A percentile compares a stretch with the other conserved stretches of the same genome.
These are phyloP conservation scores for Mycena haematopus DNA, from an alignment of 768 basidiomycete genomes.

Conservation along the genomic window DNA sequence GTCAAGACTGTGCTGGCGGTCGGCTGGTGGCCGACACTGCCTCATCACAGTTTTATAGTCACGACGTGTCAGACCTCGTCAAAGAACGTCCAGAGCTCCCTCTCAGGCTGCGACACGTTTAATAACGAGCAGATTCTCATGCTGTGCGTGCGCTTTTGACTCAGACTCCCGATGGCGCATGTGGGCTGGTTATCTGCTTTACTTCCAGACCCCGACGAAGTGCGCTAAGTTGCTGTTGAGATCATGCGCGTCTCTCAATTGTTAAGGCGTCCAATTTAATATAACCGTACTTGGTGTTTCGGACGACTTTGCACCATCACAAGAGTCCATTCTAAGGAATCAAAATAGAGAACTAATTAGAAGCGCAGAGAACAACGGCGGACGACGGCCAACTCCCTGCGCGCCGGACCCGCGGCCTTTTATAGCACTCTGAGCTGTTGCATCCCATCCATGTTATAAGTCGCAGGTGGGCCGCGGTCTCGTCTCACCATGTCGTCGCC, in stretches of 20 bases:
- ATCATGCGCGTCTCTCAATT: not conserved
- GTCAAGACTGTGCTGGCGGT: not conserved
- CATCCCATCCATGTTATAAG: constrained; percentile 12
- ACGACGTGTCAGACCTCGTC: constrained; percentile 21
- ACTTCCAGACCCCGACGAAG: not conserved
- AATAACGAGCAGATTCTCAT: not conserved
- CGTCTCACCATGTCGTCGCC: constrained; percentile 31
- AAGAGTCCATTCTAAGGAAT: constrained; percentile 15
- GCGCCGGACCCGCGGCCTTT: constrained; percentile 23
- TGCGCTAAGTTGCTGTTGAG: constrained; percentile 12
- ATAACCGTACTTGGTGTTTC: constrained; percentile 9
- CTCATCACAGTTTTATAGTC: constrained; percentile 20
- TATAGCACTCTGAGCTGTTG: constrained; percentile 26
- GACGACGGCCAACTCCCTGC: not conserved
- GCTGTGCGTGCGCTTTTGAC: constrained; percentile 24
- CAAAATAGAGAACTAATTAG: constrained; percentile 3
- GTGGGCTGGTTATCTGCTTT: not conserved
- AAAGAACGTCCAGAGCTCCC: not conserved
- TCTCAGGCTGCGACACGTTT: constrained; percentile 10
- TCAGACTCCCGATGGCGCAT: constrained; percentile 5
- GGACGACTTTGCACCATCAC: constrained; percentile 6
- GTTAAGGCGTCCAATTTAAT: not conserved
- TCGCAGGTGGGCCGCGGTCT: not conserved
- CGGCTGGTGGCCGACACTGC: constrained; percentile 11
- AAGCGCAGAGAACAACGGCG: constrained; percentile 22